phyloP scores from a whole-genome alignment of 768 basidiomycete genomes.

The Aureoboletus auriporus region DNA sequence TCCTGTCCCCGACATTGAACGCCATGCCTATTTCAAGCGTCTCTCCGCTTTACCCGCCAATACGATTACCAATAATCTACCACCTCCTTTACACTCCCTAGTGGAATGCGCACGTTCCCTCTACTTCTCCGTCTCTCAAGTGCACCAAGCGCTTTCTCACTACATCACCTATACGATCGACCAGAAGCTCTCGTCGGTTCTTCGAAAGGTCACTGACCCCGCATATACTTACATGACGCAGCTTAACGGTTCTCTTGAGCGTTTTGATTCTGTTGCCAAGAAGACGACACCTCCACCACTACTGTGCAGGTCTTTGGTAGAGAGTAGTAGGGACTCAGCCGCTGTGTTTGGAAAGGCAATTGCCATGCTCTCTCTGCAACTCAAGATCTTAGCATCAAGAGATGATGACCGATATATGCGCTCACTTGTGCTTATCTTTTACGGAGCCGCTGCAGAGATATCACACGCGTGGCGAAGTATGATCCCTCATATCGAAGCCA shows the following conservation, averaged over 20 bases:
- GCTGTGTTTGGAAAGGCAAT: constrained; percentile 86
- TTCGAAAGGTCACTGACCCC: constrained; percentile 83
- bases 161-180: constrained; percentile 81
- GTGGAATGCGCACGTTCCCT: constrained; percentile 90
- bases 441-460: constrained; percentile 87
- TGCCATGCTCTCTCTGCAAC: constrained; percentile 73
- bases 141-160: constrained; percentile 85
- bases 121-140: constrained; percentile 87
- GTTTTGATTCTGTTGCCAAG: constrained; percentile 80
- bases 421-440: constrained; percentile 81
- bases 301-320: constrained; percentile 74
- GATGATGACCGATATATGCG: constrained; percentile 88
- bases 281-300: constrained; percentile 62
- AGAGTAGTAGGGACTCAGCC: constrained; percentile 81
- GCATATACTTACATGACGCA: constrained; percentile 77
- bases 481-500: constrained; percentile 62
- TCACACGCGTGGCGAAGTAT: constrained; percentile 81
- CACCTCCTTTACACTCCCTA: constrained; percentile 61
- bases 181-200: constrained; percentile 74
- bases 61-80: constrained; percentile 60
- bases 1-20: constrained; percentile 62
- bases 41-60: constrained; percentile 71
- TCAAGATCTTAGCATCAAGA: constrained; percentile 66
- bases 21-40: constrained; percentile 93
- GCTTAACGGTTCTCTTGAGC: constrained; percentile 85